Base-by-base conservation (phyloP, 352 stramenopile species). In the Globisporangium acanthophoron region DNA sequence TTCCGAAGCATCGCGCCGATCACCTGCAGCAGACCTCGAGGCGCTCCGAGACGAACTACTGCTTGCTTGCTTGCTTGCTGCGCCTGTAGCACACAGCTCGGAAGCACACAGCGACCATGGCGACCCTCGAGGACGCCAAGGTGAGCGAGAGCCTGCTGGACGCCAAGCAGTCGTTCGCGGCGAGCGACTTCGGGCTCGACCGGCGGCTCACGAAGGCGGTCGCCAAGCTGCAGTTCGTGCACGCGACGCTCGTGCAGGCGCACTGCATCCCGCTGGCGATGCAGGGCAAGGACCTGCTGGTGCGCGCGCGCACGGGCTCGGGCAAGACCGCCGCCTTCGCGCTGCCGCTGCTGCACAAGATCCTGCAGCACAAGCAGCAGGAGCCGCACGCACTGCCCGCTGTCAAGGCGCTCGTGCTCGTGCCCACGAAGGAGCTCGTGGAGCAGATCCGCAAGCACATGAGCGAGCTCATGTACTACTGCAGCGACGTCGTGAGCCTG, bases 371-470 rank as follows among this genome's bases (percentile, higher is more conserved):
- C 54, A 97, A 97, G 61, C 61, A 86, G 57, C 67, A 92, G 54
- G 61, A 74, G 51, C 73, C 74, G 29, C 66, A 60, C 20, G 57
- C 53, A 3, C 71, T 85, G 43, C 71, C 76, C 9, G 71, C 67
- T 0, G 74, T 92, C 35, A 85, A 85, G 47, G 91, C 85, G 27
- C 79, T 99, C 6, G 89, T 99, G 58, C 80, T 99, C 39, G 96
- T 99, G 56, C 97, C 97, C 5, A 99, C 97, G 8, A 90, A 97
- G 61, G 97, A 99, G 78, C 80, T 99, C 31, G 97, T 97, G 62
- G 92, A 97, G 50, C 97, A 99, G 80, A 97, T 96, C 6, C 76
- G 83, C 16, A 81, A 73, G 61, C 80, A 82, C 53, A 84, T 99
- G 60, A 74, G 75, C 65, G 87, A 96, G 50, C 85, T 99, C 52